A percentile compares a stretch with the other conserved stretches of the same genome.
Conservation (phyloP, 495 filamentous ascomycete species). For the Neurospora sp. region DNA sequence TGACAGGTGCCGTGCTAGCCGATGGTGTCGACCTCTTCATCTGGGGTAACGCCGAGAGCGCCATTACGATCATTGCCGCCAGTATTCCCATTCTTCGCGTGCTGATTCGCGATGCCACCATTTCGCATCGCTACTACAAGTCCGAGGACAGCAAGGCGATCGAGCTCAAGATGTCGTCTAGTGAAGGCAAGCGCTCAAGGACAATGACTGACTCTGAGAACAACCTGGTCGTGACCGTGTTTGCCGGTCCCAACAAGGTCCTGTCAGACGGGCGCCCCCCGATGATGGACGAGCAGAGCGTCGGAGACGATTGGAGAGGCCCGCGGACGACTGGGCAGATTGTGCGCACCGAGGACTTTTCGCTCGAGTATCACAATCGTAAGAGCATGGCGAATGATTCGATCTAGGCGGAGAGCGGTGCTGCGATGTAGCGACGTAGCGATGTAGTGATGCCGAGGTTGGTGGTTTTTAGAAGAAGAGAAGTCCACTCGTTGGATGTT, state of each 20-base stretch:
- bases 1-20: constrained; percentile 2
- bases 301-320: background rate
- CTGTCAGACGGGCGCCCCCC: background rate
- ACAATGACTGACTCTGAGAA: background rate
- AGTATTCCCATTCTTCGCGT: constrained; percentile 27
- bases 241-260: background rate
- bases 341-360: constrained; percentile 6
- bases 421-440: background rate
- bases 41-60: constrained; percentile 21
- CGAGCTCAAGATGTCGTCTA: background rate
- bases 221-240: background rate
- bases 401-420: background rate
- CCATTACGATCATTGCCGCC: constrained; percentile 28
- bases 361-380: background rate
- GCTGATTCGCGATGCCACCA: constrained; percentile 13
- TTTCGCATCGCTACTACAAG: background rate
- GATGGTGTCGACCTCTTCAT: constrained; percentile 13
- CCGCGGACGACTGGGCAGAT: background rate
- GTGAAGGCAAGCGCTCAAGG: background rate
- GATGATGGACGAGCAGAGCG: background rate
- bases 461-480: background rate
- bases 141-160: background rate
- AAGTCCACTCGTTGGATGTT: background rate
- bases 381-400: background rate
- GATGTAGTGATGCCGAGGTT: background rate